Percentiles rank a stretch among this genome's conserved stretches.
Evolutionary conservation across 78 protist genomes (phyloP).

Genomic region (Dictyostelium discoideum): DNA sequence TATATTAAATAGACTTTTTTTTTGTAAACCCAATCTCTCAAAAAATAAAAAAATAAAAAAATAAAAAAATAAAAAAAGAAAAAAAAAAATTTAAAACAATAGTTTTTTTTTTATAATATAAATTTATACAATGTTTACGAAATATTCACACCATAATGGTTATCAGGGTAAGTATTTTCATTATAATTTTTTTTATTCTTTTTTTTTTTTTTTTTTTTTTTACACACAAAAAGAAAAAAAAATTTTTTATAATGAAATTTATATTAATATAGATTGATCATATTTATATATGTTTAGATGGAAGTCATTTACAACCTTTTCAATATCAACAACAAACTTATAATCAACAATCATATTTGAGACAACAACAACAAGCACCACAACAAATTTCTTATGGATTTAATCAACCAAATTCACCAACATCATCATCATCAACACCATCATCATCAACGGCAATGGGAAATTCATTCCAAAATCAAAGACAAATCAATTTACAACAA

Average conservation of each 20-base stretch:
- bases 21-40: background rate
- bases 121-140: background rate
- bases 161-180: background rate
- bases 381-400: background rate
- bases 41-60: background rate
- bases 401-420: background rate
- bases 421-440: background rate
- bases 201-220: no score
- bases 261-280: background rate
- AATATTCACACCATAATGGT: background rate
- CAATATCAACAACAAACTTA: slow-evolving; percentile 1
- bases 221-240: no score
- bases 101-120: background rate
- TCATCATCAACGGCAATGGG: background rate
- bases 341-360: background rate
- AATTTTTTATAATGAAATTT: background rate
- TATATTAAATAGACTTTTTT: no score
- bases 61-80: background rate
- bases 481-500: background rate
- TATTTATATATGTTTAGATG: background rate
- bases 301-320: slow-evolving; percentile 7
- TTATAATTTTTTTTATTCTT: no score
- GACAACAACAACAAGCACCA: background rate
- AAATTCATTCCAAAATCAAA: background rate
- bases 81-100: background rate